Base-by-base conservation (phyloP, 441 rosid species). In the Isatis lusitanica region DNA sequence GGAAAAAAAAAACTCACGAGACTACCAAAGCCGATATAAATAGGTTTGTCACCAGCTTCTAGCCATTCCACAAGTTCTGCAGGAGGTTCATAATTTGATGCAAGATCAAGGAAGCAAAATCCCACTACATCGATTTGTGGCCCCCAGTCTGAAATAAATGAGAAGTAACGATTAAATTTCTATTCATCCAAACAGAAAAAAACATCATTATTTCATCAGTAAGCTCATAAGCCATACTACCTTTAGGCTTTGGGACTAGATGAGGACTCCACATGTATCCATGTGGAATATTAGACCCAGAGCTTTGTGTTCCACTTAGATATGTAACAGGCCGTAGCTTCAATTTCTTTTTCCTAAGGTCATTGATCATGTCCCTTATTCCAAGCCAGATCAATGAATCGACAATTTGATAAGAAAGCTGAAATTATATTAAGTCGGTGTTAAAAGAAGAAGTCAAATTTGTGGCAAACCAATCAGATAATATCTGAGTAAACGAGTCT, bases 251-350 rank as follows among this genome's bases (percentile, higher is more conserved):
- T 52, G 99, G 99, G 74, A 91, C 98, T 69, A 91, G 98, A 67
- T 91, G 95, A 71, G 98, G 98, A 78, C 99, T 96, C 99, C 99
- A 96, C 82, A 96, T 93, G 68, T 96, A 96, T 76, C 98, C 99
- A 84, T 93, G 59, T 15, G 99, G 98, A 21, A 89, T 84, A 47
- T 91, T 88, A 61, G 91, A 84, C 50, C 93, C 98, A 78, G 87
- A 88, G 66, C 92, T 95, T 72, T 96, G 97, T 38, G 99, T 85
- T 74, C 98, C 97, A 82, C 99, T 96, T 80, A 96, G 90, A 81
- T 96, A 96, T 18, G 98, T 96, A 31, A 96, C 97, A 68, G 99
- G 99, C n/a, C 98, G 91, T 48, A 93, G 87, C 86, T 81, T 90
- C 85, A 96, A 70, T 82, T 83, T 96, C 80, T 93, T 96, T 76